Evolutionary conservation across 164 flowering plant genomes (phyloP), one percentile per base, ranked within the genome.

Genomic region (Chimonanthus salicifolius): DNA sequence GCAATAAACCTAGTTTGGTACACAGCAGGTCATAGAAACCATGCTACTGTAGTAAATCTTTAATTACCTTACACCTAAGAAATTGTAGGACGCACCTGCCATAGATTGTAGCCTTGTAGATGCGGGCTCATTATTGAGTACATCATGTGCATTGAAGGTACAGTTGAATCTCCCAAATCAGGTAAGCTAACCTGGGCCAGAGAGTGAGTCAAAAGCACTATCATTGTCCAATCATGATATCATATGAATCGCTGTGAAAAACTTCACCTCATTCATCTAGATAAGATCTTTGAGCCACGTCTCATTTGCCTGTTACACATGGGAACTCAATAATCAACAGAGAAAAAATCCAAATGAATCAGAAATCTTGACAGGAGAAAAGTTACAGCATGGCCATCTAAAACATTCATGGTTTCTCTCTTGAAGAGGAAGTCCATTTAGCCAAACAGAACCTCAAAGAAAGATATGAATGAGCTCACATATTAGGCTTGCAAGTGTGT

Each of bases 171-270:
- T 69, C 89, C 90, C 66, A 79, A 33, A 78, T 87, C 77, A 47
- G 94, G 95, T 69, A 92, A 85, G 89, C 94, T 92, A 75, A 92
- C 87, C 97, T 92, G 85, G 44, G 73, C 63, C n/a, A 33, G 46
- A 43, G 3, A 58, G 13, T 44, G 58, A 20, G 58, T 10, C 1
- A 44, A n/a, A n/a, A n/a, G n/a, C n/a, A n/a, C n/a, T n/a, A n/a
- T n/a, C n/a, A 63, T 49, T 67, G 62, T 48, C 0, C 58, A 67
- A 16, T 49, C 1, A 49, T 63, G 72, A 75, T 64, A 63, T 63
- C 45, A 63, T 20, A 63, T 18, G 66, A 44, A 70, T 50, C n/a
- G 47, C 58, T 44, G 64, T 18, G 5, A 18, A 70, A 65, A 44
- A 68, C 5, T 7, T n/a, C n/a, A 10, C 15, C 8, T 70, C 63